Evolutionary conservation across 805 yeast genomes (phyloP).

Genomic region (Candida morakotiae): DNA sequence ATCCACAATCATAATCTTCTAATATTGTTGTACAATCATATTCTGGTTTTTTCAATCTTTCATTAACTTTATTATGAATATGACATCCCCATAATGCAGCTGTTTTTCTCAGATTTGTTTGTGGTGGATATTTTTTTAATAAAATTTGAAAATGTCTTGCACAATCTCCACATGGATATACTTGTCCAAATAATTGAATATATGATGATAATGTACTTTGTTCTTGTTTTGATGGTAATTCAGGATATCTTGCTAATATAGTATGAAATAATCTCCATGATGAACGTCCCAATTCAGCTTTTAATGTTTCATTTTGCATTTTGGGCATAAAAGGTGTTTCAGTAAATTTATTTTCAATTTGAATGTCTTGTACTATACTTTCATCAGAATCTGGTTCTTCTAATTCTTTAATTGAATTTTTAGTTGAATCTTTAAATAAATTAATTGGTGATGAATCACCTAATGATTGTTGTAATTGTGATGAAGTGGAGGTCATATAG

Average conservation of each 20-base stretch:
- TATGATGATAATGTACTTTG: constrained; percentile 58
- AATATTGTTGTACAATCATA: constrained; percentile 84
- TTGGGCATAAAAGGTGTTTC: constrained; percentile 80
- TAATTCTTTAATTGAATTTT: neutral
- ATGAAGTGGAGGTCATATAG: constrained; percentile 19
- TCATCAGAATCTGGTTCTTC: constrained; percentile 3
- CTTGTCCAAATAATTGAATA: constrained; percentile 76
- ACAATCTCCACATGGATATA: constrained; percentile 97
- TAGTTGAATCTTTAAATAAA: constrained; percentile 6
- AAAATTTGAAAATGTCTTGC: constrained; percentile 83
- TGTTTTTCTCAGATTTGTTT: constrained; percentile 62
- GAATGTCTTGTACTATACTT: neutral
- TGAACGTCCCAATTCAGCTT: constrained; percentile 84
- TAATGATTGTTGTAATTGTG: constrained; percentile 15
- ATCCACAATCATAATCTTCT: constrained; percentile 95
- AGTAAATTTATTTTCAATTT: constrained; percentile 15
- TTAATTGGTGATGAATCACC: constrained; percentile 21
- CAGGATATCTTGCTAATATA: constrained; percentile 88
- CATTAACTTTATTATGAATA: constrained; percentile 83
- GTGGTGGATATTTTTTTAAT: constrained; percentile 77
- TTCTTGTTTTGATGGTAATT: constrained; percentile 63
- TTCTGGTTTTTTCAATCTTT: constrained; percentile 56
- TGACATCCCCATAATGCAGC: constrained; percentile 98
- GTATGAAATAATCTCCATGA: constrained; percentile 93
- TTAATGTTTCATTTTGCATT: constrained; percentile 80